These are phyloP conservation scores for Eucalyptus cladocalyx DNA, from an alignment of 345 rosid genomes.

Conservation along the genomic window DNA sequence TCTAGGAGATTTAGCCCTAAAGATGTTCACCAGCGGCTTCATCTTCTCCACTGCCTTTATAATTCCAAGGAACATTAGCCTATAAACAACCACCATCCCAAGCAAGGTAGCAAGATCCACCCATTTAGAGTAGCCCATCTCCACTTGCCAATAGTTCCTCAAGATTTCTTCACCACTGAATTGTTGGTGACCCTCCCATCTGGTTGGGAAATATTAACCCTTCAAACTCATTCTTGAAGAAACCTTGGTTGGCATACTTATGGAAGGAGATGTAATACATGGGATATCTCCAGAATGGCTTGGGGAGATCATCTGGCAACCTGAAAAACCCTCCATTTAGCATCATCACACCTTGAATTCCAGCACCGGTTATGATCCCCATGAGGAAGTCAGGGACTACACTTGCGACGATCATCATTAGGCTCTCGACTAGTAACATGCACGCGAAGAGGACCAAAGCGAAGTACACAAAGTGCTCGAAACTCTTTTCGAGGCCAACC, in stretches of 20 bases:
- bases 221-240: slow-evolving; percentile 21
- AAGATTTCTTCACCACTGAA: slow-evolving; percentile 11
- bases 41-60: no score
- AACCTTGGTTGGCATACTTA: slow-evolving; percentile 13
- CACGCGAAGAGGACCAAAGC: slow-evolving; percentile 10
- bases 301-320: background rate
- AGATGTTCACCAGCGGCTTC: no score
- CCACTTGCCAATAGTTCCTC: no score
- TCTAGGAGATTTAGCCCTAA: no score
- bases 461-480: slow-evolving; percentile 27
- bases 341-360: background rate
- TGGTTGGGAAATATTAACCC: slow-evolving; percentile 1
- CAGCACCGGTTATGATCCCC: background rate
- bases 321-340: background rate
- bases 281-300: background rate
- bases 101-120: no score
- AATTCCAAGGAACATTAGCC: no score
- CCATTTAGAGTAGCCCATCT: no score
- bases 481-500: background rate
- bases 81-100: no score
- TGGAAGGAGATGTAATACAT: slow-evolving; percentile 25
- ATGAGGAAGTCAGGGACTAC: background rate
- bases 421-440: background rate
- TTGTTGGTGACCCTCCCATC: background rate
- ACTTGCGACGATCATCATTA: background rate